Evolutionary conservation across 805 yeast species (phyloP).

Genomic region (Pichia exigua): DNA sequence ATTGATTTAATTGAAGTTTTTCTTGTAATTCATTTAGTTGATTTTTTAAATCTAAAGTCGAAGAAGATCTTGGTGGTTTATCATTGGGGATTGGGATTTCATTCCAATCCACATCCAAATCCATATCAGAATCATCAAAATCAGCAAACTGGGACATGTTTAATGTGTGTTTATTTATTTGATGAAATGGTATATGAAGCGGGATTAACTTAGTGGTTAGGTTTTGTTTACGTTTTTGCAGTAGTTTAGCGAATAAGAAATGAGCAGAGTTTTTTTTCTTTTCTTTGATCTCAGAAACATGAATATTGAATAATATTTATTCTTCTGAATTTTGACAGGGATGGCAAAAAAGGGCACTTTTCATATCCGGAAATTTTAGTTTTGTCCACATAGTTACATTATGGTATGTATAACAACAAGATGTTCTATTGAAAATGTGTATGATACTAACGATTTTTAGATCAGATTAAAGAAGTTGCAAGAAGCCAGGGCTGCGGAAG

Average conservation of each 20-base stretch:
- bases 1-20: slow-evolving; percentile 9
- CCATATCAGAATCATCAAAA: not conserved
- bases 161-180: not conserved
- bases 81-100: slow-evolving; percentile 1
- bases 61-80: slow-evolving; percentile 12
- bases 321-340: not conserved
- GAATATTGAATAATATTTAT: no score
- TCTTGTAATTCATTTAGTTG: slow-evolving; percentile 39
- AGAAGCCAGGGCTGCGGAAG: slow-evolving; percentile 18
- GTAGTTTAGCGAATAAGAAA: not conserved
- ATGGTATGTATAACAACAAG: not conserved
- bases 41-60: slow-evolving; percentile 29
- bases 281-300: no score
- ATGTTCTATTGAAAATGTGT: no score
- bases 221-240: not conserved
- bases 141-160: not conserved
- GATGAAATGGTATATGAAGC: not conserved
- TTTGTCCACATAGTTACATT: not conserved
- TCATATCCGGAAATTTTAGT: no score
- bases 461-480: slow-evolving; percentile 27
- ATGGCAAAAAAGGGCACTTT: not conserved
- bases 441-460: slow-evolving; percentile 7
- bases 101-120: slow-evolving; percentile 1
- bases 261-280: not conserved
- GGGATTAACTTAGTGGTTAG: not conserved